Percentiles rank a stretch among this genome's conserved stretches.
Conservation (phyloP, 2,329 filamentous ascomycete species). For the Parastagonospora avenae region DNA sequence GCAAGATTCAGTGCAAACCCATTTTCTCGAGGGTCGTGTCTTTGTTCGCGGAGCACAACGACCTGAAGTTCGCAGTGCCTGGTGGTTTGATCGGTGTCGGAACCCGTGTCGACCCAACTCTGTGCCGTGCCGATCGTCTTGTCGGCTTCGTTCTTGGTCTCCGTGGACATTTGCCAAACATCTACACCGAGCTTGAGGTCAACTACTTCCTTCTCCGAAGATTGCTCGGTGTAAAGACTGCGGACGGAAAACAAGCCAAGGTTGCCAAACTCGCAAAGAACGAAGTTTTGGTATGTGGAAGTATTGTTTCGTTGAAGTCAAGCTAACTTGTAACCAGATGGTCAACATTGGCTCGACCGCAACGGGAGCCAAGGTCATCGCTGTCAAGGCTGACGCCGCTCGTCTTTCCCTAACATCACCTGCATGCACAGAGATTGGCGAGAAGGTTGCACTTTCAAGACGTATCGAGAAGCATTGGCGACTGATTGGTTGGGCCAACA, state of each 20-base stretch:
- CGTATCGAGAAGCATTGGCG: constrained; percentile 99
- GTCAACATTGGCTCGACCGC: constrained; percentile 99
- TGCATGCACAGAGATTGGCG: constrained; percentile 94
- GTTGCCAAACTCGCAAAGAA: constrained; percentile 98
- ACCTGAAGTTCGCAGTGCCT: constrained; percentile 96
- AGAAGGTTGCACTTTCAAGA: constrained; percentile 95
- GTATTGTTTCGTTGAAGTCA: background rate
- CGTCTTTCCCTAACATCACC: constrained; percentile 92
- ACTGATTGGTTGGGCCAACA: constrained; percentile 51
- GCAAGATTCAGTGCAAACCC: constrained; percentile 92
- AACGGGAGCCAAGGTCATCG: constrained; percentile 94
- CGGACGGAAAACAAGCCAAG: constrained; percentile 99
- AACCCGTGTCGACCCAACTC: constrained; percentile 94
- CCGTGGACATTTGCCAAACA: constrained; percentile 89
- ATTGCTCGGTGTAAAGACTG: constrained; percentile 94
- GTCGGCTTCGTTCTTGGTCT: constrained; percentile 97
- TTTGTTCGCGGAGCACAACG: constrained; percentile 96
- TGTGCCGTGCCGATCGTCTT: constrained; percentile 98
- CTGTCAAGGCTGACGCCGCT: constrained; percentile 96
- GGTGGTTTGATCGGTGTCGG: constrained; percentile 97
- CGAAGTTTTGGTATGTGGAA: constrained; percentile 71
- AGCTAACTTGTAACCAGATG: constrained; percentile 61
- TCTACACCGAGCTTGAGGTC: constrained; percentile 95
- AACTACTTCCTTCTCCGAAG: constrained; percentile 98
- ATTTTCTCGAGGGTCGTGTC: constrained; percentile 96